These are phyloP conservation scores for Sphagnurus paluster DNA, from an alignment of 1,284 basidiomycete genomes.

Conservation along the genomic window DNA sequence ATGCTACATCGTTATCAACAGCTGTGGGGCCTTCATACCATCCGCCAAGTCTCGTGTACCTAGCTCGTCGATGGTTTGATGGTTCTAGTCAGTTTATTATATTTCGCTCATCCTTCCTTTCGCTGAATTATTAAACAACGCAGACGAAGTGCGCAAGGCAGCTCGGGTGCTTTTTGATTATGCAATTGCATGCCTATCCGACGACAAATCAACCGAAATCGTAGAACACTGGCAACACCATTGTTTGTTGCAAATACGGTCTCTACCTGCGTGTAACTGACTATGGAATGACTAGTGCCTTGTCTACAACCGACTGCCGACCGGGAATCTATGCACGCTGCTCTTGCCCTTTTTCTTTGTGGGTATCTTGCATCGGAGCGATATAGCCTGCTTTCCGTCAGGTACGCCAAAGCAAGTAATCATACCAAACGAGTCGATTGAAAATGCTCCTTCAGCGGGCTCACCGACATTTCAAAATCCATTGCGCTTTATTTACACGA, in stretches of 20 bases:
- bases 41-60: conserved; percentile 67
- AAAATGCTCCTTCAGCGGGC: conserved; percentile 49
- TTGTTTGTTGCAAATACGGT: conserved; percentile 44
- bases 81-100: conserved; percentile 56
- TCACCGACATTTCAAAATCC: conserved; percentile 85
- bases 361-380: conserved; percentile 85
- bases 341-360: conserved; percentile 76
- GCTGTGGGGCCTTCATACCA: conserved; percentile 59
- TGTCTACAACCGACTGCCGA: conserved; percentile 57
- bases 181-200: conserved; percentile 62
- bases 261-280: not conserved
- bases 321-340: conserved; percentile 53
- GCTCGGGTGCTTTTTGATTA: conserved; percentile 78
- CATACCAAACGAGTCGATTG: not conserved
- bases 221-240: conserved; percentile 71
- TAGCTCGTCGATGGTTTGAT: conserved; percentile 78
- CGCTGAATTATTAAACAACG: conserved; percentile 8
- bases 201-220: conserved; percentile 61
- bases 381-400: conserved; percentile 74
- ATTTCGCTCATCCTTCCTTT: not conserved
- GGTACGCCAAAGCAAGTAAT: conserved; percentile 42
- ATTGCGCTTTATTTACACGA: conserved; percentile 78
- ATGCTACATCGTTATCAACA: conserved; percentile 65
- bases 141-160: conserved; percentile 75
- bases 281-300: conserved; percentile 56